Percentiles rank a stretch among this genome's conserved stretches.
Evolutionary conservation across 768 basidiomycete species (phyloP).

Genomic region (Daedaleopsis nitida): DNA sequence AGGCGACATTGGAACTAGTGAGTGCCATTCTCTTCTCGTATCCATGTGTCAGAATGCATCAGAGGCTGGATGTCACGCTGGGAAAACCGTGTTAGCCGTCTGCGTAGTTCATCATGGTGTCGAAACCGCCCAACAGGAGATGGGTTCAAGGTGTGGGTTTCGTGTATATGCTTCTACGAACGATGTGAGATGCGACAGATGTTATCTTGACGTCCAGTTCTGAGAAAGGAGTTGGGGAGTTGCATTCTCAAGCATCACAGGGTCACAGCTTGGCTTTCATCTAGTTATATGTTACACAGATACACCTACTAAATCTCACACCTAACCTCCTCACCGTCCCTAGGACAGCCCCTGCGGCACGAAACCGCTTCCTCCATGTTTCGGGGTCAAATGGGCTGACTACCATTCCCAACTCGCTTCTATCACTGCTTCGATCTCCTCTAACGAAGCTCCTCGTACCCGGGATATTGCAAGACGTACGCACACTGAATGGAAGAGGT

Average conservation of each 20-base stretch:
- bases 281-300: slow-evolving; percentile 43
- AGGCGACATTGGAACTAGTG: slow-evolving; percentile 78
- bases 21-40: slow-evolving; percentile 30
- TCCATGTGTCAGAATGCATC: background rate
- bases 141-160: no score
- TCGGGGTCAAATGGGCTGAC: slow-evolving; percentile 54
- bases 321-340: slow-evolving; percentile 66
- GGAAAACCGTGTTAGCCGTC: background rate
- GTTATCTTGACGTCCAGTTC: no score
- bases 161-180: no score
- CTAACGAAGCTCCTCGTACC: slow-evolving; percentile 50
- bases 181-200: no score
- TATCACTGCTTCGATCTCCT: slow-evolving; percentile 38
- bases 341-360: slow-evolving; percentile 69
- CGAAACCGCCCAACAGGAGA: no score
- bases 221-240: no score
- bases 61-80: background rate
- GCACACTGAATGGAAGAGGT: slow-evolving; percentile 31
- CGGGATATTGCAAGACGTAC: slow-evolving; percentile 59
- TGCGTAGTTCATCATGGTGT: no score
- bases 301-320: slow-evolving; percentile 69
- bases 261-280: no score
- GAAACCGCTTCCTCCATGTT: slow-evolving; percentile 72
- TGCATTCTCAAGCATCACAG: no score
- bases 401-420: slow-evolving; percentile 45